These are phyloP conservation scores for Letharia columbiana DNA, from an alignment of 495 filamentous ascomycete genomes.

Conservation along the genomic window DNA sequence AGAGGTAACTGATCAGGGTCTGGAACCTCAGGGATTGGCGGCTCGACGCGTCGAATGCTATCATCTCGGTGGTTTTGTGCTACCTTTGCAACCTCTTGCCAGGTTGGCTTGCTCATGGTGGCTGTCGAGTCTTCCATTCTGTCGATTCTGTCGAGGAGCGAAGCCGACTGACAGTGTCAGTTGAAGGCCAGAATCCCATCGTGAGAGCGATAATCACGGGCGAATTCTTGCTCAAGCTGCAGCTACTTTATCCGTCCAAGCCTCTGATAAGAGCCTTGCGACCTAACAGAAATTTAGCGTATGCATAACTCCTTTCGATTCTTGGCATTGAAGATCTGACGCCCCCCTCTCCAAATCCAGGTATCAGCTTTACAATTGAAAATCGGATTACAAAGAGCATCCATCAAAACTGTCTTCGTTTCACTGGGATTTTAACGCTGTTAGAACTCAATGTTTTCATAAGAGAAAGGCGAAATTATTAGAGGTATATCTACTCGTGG, in stretches of 20 bases:
- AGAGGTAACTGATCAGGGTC: constrained; percentile 27
- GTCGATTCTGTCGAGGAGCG: neutral
- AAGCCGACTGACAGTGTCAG: neutral
- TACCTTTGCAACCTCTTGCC: constrained; percentile 34
- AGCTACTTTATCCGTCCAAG: neutral
- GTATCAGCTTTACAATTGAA: too few relatives aligned
- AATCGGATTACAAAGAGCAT: too few relatives aligned
- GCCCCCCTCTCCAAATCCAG: too few relatives aligned
- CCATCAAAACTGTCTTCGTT: too few relatives aligned
- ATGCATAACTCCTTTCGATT: neutral
- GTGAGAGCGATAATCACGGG: neutral
- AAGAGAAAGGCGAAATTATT: too few relatives aligned
- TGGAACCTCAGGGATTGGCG: constrained; percentile 29
- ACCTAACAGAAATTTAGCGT: neutral
- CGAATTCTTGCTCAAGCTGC: neutral
- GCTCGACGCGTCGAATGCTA: constrained; percentile 33
- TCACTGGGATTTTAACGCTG: too few relatives aligned
- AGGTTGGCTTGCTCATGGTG: constrained; percentile 22
- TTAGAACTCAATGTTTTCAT: too few relatives aligned
- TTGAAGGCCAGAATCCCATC: neutral
- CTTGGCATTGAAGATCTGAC: too few relatives aligned
- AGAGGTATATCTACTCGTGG: too few relatives aligned
- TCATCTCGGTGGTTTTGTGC: constrained; percentile 34
- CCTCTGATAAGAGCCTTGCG: neutral
- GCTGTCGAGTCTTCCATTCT: constrained; percentile 7